phyloP scores from a whole-genome alignment of 1,284 basidiomycete species.

The Boletus nobilissimus region DNA sequence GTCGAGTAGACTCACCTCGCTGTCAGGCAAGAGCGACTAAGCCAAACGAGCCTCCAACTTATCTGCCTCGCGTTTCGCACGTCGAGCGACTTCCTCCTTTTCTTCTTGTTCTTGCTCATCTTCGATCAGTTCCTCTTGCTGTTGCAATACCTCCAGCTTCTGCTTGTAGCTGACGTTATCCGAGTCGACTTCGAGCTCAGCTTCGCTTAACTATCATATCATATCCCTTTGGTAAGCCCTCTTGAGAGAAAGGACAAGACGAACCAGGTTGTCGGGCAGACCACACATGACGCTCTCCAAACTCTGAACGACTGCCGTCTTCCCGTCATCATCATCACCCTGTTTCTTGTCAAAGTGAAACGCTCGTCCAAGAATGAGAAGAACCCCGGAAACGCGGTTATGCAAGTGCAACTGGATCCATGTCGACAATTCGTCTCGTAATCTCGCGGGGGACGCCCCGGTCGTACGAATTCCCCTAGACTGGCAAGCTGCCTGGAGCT shows the following conservation, averaged over 20 bases:
- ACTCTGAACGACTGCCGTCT: slow-evolving; percentile 78
- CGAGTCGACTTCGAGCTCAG: slow-evolving; percentile 94
- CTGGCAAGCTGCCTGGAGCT: slow-evolving; percentile 94
- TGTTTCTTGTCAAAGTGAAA: slow-evolving; percentile 91
- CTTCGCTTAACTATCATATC: slow-evolving; percentile 84
- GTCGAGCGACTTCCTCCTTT: slow-evolving; percentile 92
- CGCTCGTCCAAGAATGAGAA: slow-evolving; percentile 92
- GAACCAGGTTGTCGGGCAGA: slow-evolving; percentile 92
- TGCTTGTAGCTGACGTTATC: slow-evolving; percentile 97
- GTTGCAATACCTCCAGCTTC: slow-evolving; percentile 96
- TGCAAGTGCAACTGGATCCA: slow-evolving; percentile 96
- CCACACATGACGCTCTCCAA: slow-evolving; percentile 93
- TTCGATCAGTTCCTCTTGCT: slow-evolving; percentile 99
- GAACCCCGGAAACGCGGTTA: slow-evolving; percentile 90
- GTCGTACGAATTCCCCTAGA: slow-evolving; percentile 92
- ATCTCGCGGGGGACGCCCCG: slow-evolving; percentile 83
- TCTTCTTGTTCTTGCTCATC: slow-evolving; percentile 98
- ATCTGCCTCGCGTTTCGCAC: slow-evolving; percentile 83
- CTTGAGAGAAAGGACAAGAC: slow-evolving; percentile 43
- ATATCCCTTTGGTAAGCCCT: neutral
- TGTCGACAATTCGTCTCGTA: slow-evolving; percentile 89
- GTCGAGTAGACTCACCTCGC: slow-evolving; percentile 62
- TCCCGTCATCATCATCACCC: slow-evolving; percentile 80
- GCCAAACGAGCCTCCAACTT: slow-evolving; percentile 79
- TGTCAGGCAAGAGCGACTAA: slow-evolving; percentile 80